Percentiles rank a stretch among this genome's conserved stretches.
Evolutionary conservation across 495 filamentous ascomycete species (phyloP).

Genomic region (Annulohypoxylon nitens): DNA sequence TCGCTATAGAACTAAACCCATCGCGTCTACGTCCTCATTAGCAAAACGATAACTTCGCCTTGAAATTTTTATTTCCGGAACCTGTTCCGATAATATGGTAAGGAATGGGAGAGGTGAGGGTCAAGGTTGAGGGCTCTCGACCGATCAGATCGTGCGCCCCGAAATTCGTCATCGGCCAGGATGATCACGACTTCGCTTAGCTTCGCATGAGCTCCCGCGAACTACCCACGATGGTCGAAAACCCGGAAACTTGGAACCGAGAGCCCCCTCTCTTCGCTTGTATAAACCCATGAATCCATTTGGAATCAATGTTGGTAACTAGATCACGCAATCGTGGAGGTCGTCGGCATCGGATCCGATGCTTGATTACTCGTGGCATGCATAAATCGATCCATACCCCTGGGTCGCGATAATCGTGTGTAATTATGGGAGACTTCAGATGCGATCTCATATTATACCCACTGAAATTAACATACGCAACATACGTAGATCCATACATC

Average conservation of each 20-base stretch:
- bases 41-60: neutral
- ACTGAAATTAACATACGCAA: slow-evolving; percentile 1
- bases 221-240: slow-evolving; percentile 4
- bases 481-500: slow-evolving; percentile 10
- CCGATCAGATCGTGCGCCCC: slow-evolving; percentile 35
- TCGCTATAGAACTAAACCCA: slow-evolving; percentile 3
- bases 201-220: slow-evolving; percentile 17
- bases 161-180: slow-evolving; percentile 45
- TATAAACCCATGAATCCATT: slow-evolving; percentile 29
- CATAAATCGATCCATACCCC: slow-evolving; percentile 32
- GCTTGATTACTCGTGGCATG: slow-evolving; percentile 17
- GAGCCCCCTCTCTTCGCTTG: slow-evolving; percentile 10
- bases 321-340: slow-evolving; percentile 43
- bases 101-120: slow-evolving; percentile 7
- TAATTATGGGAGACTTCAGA: neutral
- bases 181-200: slow-evolving; percentile 47
- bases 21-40: slow-evolving; percentile 3
- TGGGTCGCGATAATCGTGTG: slow-evolving; percentile 23
- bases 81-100: slow-evolving; percentile 21
- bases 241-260: slow-evolving; percentile 41
- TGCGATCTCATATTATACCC: neutral
- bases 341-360: slow-evolving; percentile 39
- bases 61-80: slow-evolving; percentile 9
- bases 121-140: slow-evolving; percentile 25
- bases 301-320: slow-evolving; percentile 31